Conservation (phyloP, 148 eudicot genomes). For the Heliamphora exappendiculata region DNA sequence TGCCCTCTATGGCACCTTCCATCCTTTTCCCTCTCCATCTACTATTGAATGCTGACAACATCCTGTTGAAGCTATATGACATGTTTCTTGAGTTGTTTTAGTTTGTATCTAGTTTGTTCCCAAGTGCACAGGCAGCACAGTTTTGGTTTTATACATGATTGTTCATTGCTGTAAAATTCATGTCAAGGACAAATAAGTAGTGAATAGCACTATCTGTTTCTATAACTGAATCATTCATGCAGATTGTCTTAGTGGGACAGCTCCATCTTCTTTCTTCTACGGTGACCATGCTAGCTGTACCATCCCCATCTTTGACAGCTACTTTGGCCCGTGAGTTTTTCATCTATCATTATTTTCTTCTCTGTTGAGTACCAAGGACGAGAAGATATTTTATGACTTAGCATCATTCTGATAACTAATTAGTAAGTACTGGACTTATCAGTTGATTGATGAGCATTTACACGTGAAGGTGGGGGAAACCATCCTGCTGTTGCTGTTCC, state of each 20-base stretch:
- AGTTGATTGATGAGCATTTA: conserved; percentile 17
- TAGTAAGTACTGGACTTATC: conserved; percentile 6
- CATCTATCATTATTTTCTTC: conserved; percentile 16
- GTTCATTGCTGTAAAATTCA: background rate
- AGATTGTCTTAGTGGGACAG: conserved; percentile 87
- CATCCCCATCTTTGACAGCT: conserved; percentile 95
- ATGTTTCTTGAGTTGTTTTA: background rate
- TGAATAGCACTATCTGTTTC: background rate
- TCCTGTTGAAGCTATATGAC: background rate
- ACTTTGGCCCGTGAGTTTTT: conserved; percentile 83
- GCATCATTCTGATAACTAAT: conserved; percentile 8
- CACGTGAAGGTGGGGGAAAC: conserved; percentile 86
- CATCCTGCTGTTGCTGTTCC: conserved; percentile 95
- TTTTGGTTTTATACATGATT: background rate
- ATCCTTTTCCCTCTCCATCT: conserved; percentile 2
- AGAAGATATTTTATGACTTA: background rate
- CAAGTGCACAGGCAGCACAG: background rate
- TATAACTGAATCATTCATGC: conserved; percentile 20
- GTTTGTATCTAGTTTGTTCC: background rate
- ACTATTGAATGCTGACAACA: background rate
- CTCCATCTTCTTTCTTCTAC: conserved; percentile 96
- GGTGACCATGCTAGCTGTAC: conserved; percentile 90
- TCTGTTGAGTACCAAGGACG: conserved; percentile 5
- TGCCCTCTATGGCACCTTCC: background rate
- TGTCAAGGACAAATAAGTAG: background rate